Evolutionary conservation across 2,329 filamentous ascomycete species (phyloP).

Genomic region (Hypomyces perniciosus): DNA sequence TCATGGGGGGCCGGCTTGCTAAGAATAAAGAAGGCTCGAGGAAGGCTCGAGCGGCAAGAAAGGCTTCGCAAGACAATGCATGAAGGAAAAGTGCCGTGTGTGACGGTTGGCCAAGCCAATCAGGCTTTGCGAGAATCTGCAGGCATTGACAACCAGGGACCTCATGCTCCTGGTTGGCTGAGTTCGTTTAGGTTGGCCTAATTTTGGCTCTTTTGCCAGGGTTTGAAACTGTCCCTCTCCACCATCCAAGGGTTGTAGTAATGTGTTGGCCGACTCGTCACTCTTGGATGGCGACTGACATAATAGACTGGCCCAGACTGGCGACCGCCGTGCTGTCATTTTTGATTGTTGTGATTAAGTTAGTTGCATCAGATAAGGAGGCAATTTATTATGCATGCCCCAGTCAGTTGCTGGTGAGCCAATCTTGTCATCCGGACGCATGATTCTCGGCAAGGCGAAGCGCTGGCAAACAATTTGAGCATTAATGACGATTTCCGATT

Average conservation of each 20-base stretch:
- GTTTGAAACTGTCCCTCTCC: slow-evolving; percentile 1
- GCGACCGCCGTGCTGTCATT: neutral
- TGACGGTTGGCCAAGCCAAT: slow-evolving; percentile 5
- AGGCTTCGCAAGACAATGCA: slow-evolving; percentile 16
- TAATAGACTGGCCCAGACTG: too few relatives aligned
- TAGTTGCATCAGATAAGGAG: neutral
- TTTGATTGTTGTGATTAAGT: neutral
- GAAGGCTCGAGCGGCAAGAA: slow-evolving; percentile 4
- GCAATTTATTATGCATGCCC: neutral
- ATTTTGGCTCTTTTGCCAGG: slow-evolving; percentile 24
- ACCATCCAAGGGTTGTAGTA: too few relatives aligned
- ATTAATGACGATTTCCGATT: slow-evolving; percentile 2
- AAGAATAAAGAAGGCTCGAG: neutral
- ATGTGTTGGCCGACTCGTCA: too few relatives aligned
- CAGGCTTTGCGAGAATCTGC: neutral
- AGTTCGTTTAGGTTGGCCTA: slow-evolving; percentile 26
- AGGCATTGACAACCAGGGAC: slow-evolving; percentile 1
- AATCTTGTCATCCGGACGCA: neutral
- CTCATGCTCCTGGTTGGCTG: slow-evolving; percentile 29
- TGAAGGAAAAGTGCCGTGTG: slow-evolving; percentile 11
- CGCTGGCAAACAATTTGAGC: neutral
- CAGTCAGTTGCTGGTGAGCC: neutral
- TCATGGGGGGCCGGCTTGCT: neutral
- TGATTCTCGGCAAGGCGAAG: slow-evolving; percentile 2
- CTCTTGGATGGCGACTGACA: too few relatives aligned